Conservation (phyloP, 306 rosid genomes). For the apple (Malus domestica) region ASM211411v1 NC_041801.1:25181001-25181500, state of each 20-base stretch:
- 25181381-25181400: conserved; percentile 41
- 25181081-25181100: not conserved
- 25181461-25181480: conserved; percentile 25
- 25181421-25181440: conserved; percentile 27
- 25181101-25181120: no score
- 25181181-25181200: no score
- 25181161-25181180: no score
- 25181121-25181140: no score
- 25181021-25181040: not conserved
- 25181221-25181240: no score
- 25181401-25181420: conserved; percentile 56
- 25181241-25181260: no score
- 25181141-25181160: no score
- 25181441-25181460: conserved; percentile 33
- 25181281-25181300: not conserved
- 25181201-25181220: no score
- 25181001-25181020: not conserved
- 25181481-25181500: conserved; percentile 48
- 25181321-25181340: conserved; percentile 57
- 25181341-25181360: conserved; percentile 66
- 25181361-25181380: conserved; percentile 66
- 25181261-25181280: not conserved
- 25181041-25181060: not conserved
- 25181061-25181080: not conserved
- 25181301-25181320: not conserved